These are phyloP conservation scores for Argentina anserina DNA, from an alignment of 306 rosid genomes.

Conservation along the genomic window DNA sequence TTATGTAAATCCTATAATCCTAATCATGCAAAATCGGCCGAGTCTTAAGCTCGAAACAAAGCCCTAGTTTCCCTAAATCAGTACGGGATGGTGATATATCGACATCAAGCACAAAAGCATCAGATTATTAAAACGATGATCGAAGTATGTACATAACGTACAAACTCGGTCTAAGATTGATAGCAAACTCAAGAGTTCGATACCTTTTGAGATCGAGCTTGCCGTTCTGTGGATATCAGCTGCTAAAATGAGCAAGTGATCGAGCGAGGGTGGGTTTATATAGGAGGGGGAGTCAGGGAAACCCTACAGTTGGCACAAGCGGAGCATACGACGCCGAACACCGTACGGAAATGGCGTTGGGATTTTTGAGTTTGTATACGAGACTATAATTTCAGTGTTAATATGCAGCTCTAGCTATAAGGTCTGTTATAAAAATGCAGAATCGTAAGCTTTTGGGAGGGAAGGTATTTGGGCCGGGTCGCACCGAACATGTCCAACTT, in stretches of 20 bases:
- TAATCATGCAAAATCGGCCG: too few relatives aligned
- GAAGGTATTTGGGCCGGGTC: background rate
- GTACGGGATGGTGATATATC: too few relatives aligned
- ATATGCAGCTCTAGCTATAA: background rate
- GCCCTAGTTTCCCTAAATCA: too few relatives aligned
- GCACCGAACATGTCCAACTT: background rate
- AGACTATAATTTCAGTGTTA: background rate
- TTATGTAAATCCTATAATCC: too few relatives aligned
- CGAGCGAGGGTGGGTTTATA: too few relatives aligned
- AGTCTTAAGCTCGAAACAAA: too few relatives aligned
- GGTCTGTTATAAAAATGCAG: background rate
- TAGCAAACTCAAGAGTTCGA: background rate
- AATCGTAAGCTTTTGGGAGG: background rate
- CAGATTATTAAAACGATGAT: too few relatives aligned
- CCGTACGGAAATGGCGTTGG: background rate
- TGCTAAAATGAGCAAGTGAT: too few relatives aligned
- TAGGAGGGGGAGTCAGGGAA: background rate
- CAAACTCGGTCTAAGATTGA: too few relatives aligned
- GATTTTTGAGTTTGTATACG: background rate
- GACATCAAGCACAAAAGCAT: too few relatives aligned
- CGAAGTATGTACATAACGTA: too few relatives aligned
- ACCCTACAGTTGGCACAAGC: background rate
- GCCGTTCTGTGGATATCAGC: background rate
- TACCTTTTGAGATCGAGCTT: background rate
- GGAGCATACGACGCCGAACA: background rate